Percentiles rank a stretch among this genome's conserved stretches.
These are phyloP conservation scores for Phoenix dactylifera DNA, from an alignment of 176 grass and related monocot species.

Conservation along the genomic window DNA sequence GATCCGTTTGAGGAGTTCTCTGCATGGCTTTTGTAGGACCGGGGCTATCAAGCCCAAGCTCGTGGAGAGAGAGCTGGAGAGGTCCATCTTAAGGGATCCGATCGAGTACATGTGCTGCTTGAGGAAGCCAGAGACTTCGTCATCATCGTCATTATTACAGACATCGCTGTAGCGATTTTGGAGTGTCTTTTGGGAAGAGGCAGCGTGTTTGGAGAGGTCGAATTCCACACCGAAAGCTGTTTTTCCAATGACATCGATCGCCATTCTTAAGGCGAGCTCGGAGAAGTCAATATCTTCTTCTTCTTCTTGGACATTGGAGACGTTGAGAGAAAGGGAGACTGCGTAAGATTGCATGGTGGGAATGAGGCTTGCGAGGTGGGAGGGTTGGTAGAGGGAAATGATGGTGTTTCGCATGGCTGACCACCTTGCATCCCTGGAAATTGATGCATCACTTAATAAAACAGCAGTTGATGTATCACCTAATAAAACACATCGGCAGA, in stretches of 20 bases:
- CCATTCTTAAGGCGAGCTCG: constrained; percentile 54
- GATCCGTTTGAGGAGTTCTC: constrained; percentile 37
- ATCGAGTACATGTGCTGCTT: constrained; percentile 55
- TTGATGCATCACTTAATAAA: background rate
- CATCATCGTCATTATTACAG: background rate
- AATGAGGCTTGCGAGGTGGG: constrained; percentile 52
- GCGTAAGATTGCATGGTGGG: constrained; percentile 73
- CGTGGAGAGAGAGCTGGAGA: constrained; percentile 81
- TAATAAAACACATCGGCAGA: no score
- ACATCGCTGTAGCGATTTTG: background rate
- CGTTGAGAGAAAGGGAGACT: constrained; percentile 22
- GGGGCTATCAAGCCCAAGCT: constrained; percentile 63
- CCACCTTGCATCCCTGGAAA: constrained; percentile 62
- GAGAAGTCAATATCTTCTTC: constrained; percentile 50
- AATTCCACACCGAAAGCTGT: constrained; percentile 88
- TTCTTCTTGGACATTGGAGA: constrained; percentile 32
- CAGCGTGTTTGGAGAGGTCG: constrained; percentile 33
- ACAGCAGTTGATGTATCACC: no score
- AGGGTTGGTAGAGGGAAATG: constrained; percentile 79
- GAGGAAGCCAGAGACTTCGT: constrained; percentile 48
- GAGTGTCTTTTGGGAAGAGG: no score
- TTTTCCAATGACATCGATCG: constrained; percentile 80
- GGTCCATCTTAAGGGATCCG: constrained; percentile 86
- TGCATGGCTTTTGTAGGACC: constrained; percentile 48
- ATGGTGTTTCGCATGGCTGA: constrained; percentile 76